A percentile compares a stretch with the other conserved stretches of the same genome.
Evolutionary conservation across 345 rosid species (phyloP).

Genomic region (Eucalyptus microcorys): DNA sequence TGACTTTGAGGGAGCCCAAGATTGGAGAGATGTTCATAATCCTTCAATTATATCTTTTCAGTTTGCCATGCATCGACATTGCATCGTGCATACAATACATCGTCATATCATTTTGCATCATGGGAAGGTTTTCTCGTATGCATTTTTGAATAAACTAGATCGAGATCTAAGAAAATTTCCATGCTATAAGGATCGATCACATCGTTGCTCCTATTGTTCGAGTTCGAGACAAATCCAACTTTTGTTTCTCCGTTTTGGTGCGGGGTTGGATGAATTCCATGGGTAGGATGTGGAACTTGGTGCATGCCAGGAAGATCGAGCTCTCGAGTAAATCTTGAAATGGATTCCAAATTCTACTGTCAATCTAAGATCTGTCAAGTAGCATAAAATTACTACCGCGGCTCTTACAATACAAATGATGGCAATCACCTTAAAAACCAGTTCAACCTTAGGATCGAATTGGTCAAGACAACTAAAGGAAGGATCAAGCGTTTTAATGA

Average conservation of each 20-base stretch:
- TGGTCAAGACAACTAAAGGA: background rate
- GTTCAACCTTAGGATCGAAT: background rate
- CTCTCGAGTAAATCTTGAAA: background rate
- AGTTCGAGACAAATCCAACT: background rate
- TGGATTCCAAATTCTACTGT: background rate
- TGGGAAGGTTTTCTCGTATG: background rate
- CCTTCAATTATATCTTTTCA: background rate
- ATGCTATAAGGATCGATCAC: background rate
- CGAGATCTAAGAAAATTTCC: background rate
- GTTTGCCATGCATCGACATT: background rate
- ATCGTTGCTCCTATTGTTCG: background rate
- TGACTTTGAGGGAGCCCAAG: background rate
- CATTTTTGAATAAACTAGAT: background rate
- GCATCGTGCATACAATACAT: background rate
- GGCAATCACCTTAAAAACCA: background rate
- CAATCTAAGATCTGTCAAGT: background rate
- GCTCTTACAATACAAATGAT: background rate
- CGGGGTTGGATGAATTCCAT: background rate
- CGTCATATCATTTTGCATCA: background rate
- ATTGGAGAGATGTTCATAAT: background rate
- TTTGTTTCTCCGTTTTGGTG: background rate
- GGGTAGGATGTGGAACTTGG: background rate
- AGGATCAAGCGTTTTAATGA: accelerated
- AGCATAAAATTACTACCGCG: accelerated
- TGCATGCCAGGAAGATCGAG: too few relatives aligned